Base-by-base conservation (phyloP, 345 rosid genomes). In the Jatropha curcas region DNA sequence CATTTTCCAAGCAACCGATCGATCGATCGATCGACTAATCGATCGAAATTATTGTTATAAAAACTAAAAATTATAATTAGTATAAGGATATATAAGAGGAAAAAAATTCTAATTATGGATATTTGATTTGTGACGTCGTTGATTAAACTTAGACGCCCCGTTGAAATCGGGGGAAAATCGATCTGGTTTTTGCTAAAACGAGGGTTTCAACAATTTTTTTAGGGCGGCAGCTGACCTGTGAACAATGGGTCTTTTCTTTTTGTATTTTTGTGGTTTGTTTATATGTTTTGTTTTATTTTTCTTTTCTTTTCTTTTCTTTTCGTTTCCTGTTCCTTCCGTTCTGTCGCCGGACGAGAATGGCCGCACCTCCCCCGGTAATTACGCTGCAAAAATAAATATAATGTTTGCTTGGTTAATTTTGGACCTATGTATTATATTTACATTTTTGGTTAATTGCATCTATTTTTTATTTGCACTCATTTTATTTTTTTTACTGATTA, bases 1-100 rank as follows among this genome's bases (percentile, higher is more conserved):
- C 97, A 92, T 94, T 27, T 31, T 7, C 45, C 60, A 0, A 41
- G 52, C 27, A 14, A 46, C 20, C 34, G 45, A 43, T 25, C 11
- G 30, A 41, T 30, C 53, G 31, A 70, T 43, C 56, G 41, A 62
- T 37, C 67, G 30, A 33, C 8, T 35, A 22, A 70, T 43, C 56
- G 41, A 62, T 37, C 67, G 30, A 33, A 2, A 22, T 17, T 60
- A 31, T 60, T 60, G 64, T 17, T 24, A 34, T 6, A 22, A 19
- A 60, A 60, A 16, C 7, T 6, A 1, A 16, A 60, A 31, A 16
- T 33, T 17, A 24, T n/a, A 62, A 39, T 12, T 39, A n/a, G n/a
- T 39, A 41, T 41, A 41, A 37, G 16, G 17, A 63, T n/a, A 43
- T 1, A 24, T 41, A 13, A n/a, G n/a, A n/a, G n/a, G n/a, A n/a